Conservation (phyloP, 2,329 filamentous ascomycete genomes). For the Ploettnerulaceae sp. region DNA sequence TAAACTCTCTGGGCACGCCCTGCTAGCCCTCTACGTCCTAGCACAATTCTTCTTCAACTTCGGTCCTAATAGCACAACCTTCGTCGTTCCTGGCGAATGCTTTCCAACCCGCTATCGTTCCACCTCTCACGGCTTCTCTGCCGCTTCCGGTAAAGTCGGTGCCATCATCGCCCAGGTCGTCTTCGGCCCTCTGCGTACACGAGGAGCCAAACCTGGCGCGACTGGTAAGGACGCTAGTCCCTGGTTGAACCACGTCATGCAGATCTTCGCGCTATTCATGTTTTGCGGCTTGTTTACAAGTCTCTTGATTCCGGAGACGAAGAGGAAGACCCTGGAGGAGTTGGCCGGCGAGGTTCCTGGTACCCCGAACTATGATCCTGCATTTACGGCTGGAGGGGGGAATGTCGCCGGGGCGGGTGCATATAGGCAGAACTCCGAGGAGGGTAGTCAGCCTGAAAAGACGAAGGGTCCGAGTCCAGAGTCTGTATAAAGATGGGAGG, state of each 20-base stretch:
- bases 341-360: slow-evolving; percentile 64
- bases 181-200: slow-evolving; percentile 48
- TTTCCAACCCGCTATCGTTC: slow-evolving; percentile 37
- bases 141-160: slow-evolving; percentile 36
- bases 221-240: slow-evolving; percentile 34
- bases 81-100: slow-evolving; percentile 36
- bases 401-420: no score
- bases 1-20: slow-evolving; percentile 42
- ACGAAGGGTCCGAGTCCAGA: neutral
- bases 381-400: neutral
- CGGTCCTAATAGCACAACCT: slow-evolving; percentile 38
- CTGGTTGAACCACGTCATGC: slow-evolving; percentile 69
- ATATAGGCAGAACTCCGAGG: neutral
- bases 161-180: slow-evolving; percentile 42
- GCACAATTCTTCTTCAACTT: slow-evolving; percentile 66
- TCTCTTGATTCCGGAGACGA: slow-evolving; percentile 72
- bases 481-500: neutral
- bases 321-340: slow-evolving; percentile 67
- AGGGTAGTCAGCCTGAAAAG: neutral
- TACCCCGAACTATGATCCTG: slow-evolving; percentile 12
- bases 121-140: slow-evolving; percentile 36
- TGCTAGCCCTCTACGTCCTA: slow-evolving; percentile 59
- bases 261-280: slow-evolving; percentile 80
- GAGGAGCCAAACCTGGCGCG: slow-evolving; percentile 29
- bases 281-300: slow-evolving; percentile 63